These are phyloP conservation scores for Fusarium illudens DNA, from an alignment of 2,329 filamentous ascomycete genomes.

Conservation along the genomic window DNA sequence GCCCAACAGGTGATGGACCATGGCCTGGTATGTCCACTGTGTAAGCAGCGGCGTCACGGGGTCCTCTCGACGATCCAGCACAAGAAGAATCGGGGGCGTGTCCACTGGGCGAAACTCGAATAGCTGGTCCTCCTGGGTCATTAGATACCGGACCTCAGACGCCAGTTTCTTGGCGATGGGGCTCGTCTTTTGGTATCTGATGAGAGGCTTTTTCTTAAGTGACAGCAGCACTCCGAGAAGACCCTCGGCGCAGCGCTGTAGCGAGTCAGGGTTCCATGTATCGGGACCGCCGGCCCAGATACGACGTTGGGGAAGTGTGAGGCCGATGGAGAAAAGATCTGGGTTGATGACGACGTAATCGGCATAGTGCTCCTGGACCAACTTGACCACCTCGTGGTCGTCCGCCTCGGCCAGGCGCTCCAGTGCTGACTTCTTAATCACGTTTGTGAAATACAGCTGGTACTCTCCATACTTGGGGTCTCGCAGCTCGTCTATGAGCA, in stretches of 20 bases:
- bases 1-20: slow-evolving; percentile 96
- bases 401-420: slow-evolving; percentile 96
- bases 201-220: slow-evolving; percentile 95
- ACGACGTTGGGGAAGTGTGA: slow-evolving; percentile 75
- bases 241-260: slow-evolving; percentile 88
- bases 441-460: slow-evolving; percentile 96
- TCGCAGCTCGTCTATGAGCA: slow-evolving; percentile 91
- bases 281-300: slow-evolving; percentile 87
- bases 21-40: slow-evolving; percentile 99
- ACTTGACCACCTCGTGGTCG: slow-evolving; percentile 94
- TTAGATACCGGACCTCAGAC: slow-evolving; percentile 88
- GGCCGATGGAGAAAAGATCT: slow-evolving; percentile 84
- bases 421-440: slow-evolving; percentile 94
- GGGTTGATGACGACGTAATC: slow-evolving; percentile 96
- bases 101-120: slow-evolving; percentile 97
- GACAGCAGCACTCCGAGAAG: slow-evolving; percentile 84
- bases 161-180: slow-evolving; percentile 90
- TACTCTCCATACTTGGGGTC: slow-evolving; percentile 99
- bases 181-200: slow-evolving; percentile 93
- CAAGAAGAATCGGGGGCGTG: slow-evolving; percentile 89
- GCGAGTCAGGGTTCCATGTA: slow-evolving; percentile 87
- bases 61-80: slow-evolving; percentile 92
- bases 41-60: slow-evolving; percentile 93
- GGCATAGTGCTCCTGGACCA: slow-evolving; percentile 94
- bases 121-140: slow-evolving; percentile 93